Evolutionary conservation across 805 yeast species (phyloP), one percentile per base, ranked within the genome.

Genomic region (Monosporozyma unispora): DNA sequence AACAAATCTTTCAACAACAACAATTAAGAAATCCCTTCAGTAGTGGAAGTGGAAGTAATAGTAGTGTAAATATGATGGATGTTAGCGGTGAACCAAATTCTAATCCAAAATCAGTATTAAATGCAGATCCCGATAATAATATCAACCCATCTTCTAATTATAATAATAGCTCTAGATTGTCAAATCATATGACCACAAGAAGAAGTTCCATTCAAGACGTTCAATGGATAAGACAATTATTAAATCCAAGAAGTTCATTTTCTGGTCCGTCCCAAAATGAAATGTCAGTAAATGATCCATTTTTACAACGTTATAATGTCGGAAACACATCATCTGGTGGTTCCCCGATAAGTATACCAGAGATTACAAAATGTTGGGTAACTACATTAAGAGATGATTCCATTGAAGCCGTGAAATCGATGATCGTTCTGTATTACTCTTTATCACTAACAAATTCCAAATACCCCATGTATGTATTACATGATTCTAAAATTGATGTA

Each of bases 201-300:
- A 49, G 67, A 11, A 51, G 64, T 16, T 63, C 68, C 11, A 52
- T 65, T 7, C 66, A 64, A 47, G 69, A 63, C 23, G 64, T 62
- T 21, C 64, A 60, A 49, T 59, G 64, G 54, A 57, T 64, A 9
- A 57, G 67, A 48, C 67, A 63, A 42, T 50, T 59, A 35, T 45
- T 64, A 48, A 66, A 66, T 46, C 70, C 70, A n/a, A 55, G 70
- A 48, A 62, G 67, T 51, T 66, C 70, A 1, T 64, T 66, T 43
- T 63, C 70, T 6, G 66, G 66, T 7, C 52, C 51, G 3, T 56
- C 64, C 2, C 27, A 54, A 4, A 54, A 57, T 46, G 64, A 60
- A 46, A 39, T 39, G 42, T 21, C 42, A 39, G 22, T 21, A 19
- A 21, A 19, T 39, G 42, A 39, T 39, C 9, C 27, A 21, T 19